Percentiles rank a stretch among this genome's conserved stretches.
These are phyloP conservation scores for Lodderomyces parapsilosis DNA, from an alignment of 1,139 yeast genomes.

Conservation along the genomic window DNA sequence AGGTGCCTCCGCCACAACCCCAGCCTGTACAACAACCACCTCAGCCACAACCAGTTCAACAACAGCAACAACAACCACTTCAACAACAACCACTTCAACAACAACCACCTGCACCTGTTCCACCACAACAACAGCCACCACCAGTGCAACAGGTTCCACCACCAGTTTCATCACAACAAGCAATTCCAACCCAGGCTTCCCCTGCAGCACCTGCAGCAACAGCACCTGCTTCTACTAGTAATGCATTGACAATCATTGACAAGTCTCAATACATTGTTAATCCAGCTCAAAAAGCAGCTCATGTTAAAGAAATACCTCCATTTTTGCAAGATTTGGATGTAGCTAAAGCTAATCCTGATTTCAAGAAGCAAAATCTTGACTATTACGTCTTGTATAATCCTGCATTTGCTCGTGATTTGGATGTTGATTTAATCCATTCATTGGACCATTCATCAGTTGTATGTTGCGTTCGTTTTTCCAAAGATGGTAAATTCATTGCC, in stretches of 20 bases:
- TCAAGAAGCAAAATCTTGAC: conserved; percentile 82
- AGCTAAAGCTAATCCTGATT: conserved; percentile 70
- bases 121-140: conserved; percentile 20
- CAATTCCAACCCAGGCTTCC: conserved; percentile 17
- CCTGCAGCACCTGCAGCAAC: conserved; percentile 16
- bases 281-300: conserved; percentile 48
- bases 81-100: conserved; percentile 11
- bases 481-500: conserved; percentile 90
- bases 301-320: conserved; percentile 76
- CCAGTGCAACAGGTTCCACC: conserved; percentile 27
- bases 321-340: conserved; percentile 83
- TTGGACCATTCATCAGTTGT: conserved; percentile 92
- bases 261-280: conserved; percentile 44
- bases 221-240: conserved; percentile 28
- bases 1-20: conserved; percentile 17
- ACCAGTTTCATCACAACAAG: conserved; percentile 9
- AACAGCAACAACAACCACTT: conserved; percentile 20
- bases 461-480: conserved; percentile 92
- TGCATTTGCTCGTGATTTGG: conserved; percentile 64
- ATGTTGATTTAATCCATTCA: conserved; percentile 85
- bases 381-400: conserved; percentile 92
- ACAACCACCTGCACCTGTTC: conserved; percentile 21
- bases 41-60: conserved; percentile 28
- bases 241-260: conserved; percentile 40
- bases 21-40: conserved; percentile 17